Evolutionary conservation across 805 yeast species (phyloP).

Genomic region (Starmerella bombi): DNA sequence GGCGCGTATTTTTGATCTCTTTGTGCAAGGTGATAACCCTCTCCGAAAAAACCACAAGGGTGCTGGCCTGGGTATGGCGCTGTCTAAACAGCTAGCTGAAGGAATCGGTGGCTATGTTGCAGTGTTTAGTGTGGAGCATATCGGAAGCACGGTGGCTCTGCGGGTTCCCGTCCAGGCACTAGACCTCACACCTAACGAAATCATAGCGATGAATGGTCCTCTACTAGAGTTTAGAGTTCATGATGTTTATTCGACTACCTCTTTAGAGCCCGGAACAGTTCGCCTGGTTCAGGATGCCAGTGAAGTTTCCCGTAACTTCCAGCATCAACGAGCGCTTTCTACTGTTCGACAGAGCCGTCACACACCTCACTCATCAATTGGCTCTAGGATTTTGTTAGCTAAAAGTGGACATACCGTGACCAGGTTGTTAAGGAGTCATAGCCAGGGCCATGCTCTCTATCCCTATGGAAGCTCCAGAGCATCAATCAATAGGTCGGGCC

Average conservation of each 20-base stretch:
- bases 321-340: neutral
- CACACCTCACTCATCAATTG: constrained; percentile 1
- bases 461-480: no score
- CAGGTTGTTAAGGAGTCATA: constrained; percentile 1
- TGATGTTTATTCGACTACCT: constrained; percentile 14
- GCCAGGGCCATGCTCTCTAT: constrained; percentile 3
- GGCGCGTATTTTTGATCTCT: constrained; percentile 82
- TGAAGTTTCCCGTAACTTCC: neutral
- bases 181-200: neutral
- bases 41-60: constrained; percentile 86
- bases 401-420: constrained; percentile 7
- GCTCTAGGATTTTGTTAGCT: constrained; percentile 10
- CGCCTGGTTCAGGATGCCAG: neutral
- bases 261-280: constrained; percentile 12
- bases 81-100: constrained; percentile 78
- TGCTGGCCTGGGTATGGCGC: constrained; percentile 82
- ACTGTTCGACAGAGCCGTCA: no score
- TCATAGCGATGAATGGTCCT: constrained; percentile 9
- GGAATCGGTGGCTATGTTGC: constrained; percentile 79
- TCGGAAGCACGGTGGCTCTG: constrained; percentile 19
- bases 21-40: constrained; percentile 94
- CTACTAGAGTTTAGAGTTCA: constrained; percentile 16
- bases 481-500: neutral
- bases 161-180: constrained; percentile 18
- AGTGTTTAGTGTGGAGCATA: constrained; percentile 24